Conservation (phyloP, 1,284 basidiomycete genomes). For the Flammula alnicola region DNA sequence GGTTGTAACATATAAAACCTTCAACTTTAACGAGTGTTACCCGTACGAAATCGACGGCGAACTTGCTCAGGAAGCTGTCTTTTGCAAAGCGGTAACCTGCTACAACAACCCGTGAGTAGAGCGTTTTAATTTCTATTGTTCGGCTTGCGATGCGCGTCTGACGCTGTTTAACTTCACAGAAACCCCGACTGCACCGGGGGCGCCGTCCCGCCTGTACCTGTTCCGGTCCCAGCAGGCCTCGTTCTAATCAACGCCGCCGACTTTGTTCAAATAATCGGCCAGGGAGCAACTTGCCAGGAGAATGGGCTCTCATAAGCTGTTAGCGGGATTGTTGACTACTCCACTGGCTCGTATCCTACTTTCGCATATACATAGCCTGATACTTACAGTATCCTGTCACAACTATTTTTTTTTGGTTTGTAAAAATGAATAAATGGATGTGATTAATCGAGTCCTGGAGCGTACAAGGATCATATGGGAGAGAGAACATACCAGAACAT, state of each 20-base stretch:
- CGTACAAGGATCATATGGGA: no score
- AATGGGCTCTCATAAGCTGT: no score
- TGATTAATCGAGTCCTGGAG: no score
- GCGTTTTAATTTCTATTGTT: background rate
- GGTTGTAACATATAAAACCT: constrained; percentile 10
- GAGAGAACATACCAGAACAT: no score
- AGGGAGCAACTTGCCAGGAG: constrained; percentile 25
- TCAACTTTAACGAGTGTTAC: constrained; percentile 20
- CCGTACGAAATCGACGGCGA: constrained; percentile 13
- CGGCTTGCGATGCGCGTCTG: no score
- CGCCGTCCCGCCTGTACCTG: constrained; percentile 20
- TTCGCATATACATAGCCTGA: no score
- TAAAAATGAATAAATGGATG: no score
- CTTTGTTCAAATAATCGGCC: constrained; percentile 22
- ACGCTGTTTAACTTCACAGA: constrained; percentile 11
- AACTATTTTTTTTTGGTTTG: no score
- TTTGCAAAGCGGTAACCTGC: constrained; percentile 21
- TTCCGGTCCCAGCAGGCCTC: constrained; percentile 10
- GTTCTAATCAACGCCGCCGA: constrained; percentile 22
- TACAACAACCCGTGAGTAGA: constrained; percentile 19
- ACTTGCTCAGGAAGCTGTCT: constrained; percentile 21
- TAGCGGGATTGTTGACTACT: no score
- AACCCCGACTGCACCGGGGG: constrained; percentile 26
- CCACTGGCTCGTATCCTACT: no score
- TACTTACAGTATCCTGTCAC: no score